Conservation (phyloP, 1,139 yeast genomes). For the Ogataea hybrid region DNA sequence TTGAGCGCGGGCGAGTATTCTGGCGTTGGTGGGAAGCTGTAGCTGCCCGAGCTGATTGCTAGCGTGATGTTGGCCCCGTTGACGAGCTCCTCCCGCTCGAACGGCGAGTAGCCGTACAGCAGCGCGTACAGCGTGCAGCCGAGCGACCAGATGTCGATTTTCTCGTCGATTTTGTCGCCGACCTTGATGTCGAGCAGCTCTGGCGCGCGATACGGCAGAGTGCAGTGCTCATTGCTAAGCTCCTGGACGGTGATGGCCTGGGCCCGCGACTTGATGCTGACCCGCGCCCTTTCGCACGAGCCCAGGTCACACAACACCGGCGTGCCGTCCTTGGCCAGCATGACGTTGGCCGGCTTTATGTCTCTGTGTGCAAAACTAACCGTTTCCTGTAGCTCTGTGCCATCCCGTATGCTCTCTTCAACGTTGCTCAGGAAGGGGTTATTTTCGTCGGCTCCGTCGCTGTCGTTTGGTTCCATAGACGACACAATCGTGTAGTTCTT, state of each 20-base stretch:
- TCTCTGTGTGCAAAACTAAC: constrained; percentile 84
- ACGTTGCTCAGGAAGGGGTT: constrained; percentile 36
- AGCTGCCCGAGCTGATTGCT: constrained; percentile 74
- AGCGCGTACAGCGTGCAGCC: constrained; percentile 82
- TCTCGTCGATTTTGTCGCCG: constrained; percentile 60
- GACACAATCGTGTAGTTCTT: constrained; percentile 17
- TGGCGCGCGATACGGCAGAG: constrained; percentile 87
- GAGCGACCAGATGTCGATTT: constrained; percentile 85
- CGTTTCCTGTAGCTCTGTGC: constrained; percentile 55
- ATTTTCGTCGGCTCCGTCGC: constrained; percentile 29
- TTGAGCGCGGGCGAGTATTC: constrained; percentile 56
- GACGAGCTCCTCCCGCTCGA: constrained; percentile 76
- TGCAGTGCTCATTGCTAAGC: constrained; percentile 80
- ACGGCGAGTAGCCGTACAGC: constrained; percentile 80
- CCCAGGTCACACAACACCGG: constrained; percentile 88
- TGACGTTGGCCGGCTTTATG: constrained; percentile 83
- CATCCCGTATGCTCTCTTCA: constrained; percentile 28
- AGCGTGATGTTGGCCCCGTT: constrained; percentile 79
- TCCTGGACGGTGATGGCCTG: constrained; percentile 79
- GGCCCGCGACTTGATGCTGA: constrained; percentile 54
- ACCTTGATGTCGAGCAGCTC: constrained; percentile 79
- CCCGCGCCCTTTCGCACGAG: constrained; percentile 66
- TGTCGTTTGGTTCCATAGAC: constrained; percentile 17
- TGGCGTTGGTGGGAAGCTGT: constrained; percentile 56
- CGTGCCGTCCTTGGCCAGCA: constrained; percentile 69